A percentile compares a stretch with the other conserved stretches of the same genome.
Evolutionary conservation across 257 asterid genomes (phyloP).

Genomic region (Lycium ferocissimum): DNA sequence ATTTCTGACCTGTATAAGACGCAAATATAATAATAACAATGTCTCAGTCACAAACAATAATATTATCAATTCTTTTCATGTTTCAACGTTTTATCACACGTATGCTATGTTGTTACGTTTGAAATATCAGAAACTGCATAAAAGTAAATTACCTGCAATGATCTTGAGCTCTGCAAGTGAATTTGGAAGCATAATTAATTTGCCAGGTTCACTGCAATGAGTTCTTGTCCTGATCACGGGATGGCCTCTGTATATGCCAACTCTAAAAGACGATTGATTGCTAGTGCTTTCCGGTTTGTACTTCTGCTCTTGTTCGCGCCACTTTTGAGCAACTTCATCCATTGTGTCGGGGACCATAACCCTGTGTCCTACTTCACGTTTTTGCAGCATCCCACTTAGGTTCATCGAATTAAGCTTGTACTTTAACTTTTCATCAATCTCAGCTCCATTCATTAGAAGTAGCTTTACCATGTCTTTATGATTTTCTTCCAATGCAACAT

Average conservation of each 20-base stretch:
- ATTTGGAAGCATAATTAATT: slow-evolving; percentile 61
- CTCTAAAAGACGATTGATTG: slow-evolving; percentile 42
- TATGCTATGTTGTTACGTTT: not conserved
- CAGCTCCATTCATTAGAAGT: slow-evolving; percentile 81
- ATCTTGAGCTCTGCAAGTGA: slow-evolving; percentile 65
- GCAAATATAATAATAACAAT: not conserved
- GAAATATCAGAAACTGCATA: not conserved
- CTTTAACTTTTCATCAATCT: slow-evolving; percentile 50
- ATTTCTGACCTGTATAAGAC: slow-evolving; percentile 67
- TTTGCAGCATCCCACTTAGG: slow-evolving; percentile 58
- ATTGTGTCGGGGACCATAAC: slow-evolving; percentile 46
- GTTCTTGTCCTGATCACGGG: slow-evolving; percentile 52
- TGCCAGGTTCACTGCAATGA: slow-evolving; percentile 68
- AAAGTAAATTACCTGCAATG: slow-evolving; percentile 60
- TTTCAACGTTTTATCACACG: not conserved
- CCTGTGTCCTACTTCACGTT: slow-evolving; percentile 69
- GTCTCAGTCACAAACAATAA: not conserved
- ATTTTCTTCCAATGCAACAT: slow-evolving; percentile 59
- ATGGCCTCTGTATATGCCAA: slow-evolving; percentile 80
- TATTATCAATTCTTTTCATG: not conserved
- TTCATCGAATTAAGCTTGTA: slow-evolving; percentile 42
- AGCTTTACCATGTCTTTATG: slow-evolving; percentile 67
- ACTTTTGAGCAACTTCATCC: slow-evolving; percentile 33
- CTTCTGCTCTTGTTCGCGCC: slow-evolving; percentile 39
- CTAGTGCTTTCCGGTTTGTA: slow-evolving; percentile 29